Percentiles rank a stretch among this genome's conserved stretches.
Evolutionary conservation across 1,139 yeast species (phyloP).

Genomic region (Yamadazyma epiphylla): DNA sequence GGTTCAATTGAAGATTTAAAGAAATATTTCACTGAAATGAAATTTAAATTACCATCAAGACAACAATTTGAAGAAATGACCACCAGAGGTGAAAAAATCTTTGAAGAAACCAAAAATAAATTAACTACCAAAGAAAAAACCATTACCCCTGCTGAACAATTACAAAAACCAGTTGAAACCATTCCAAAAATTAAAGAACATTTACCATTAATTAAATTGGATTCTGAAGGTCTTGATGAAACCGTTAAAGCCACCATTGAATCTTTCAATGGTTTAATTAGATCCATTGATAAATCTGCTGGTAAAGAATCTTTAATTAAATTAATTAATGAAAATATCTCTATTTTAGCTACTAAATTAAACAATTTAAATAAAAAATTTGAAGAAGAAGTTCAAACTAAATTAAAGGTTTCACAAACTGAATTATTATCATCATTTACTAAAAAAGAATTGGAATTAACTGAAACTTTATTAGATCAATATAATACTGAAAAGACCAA

Average conservation of each 20-base stretch:
- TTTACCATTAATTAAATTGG: slow-evolving; percentile 34
- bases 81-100: slow-evolving; percentile 30
- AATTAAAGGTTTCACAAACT: slow-evolving; percentile 39
- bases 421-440: slow-evolving; percentile 58
- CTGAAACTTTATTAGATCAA: slow-evolving; percentile 46
- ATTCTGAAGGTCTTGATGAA: slow-evolving; percentile 33
- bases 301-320: slow-evolving; percentile 28
- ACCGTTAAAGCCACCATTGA: slow-evolving; percentile 45
- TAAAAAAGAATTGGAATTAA: slow-evolving; percentile 48
- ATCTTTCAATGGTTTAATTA: slow-evolving; percentile 51
- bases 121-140: slow-evolving; percentile 15
- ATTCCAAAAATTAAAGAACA: slow-evolving; percentile 27
- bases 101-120: slow-evolving; percentile 36
- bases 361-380: slow-evolving; percentile 36
- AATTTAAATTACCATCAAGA: slow-evolving; percentile 28
- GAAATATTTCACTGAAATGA: slow-evolving; percentile 17
- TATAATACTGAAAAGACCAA: slow-evolving; percentile 53
- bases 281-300: slow-evolving; percentile 41
- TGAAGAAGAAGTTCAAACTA: slow-evolving; percentile 36
- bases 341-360: slow-evolving; percentile 29
- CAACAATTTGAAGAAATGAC: slow-evolving; percentile 33
- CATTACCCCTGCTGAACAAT: slow-evolving; percentile 41
- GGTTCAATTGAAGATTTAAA: slow-evolving; percentile 34
- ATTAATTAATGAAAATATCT: slow-evolving; percentile 28
- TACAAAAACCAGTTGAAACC: slow-evolving; percentile 42